Evolutionary conservation across 2,329 filamentous ascomycete species (phyloP).

Genomic region (Colletotrichum spaethianum): DNA sequence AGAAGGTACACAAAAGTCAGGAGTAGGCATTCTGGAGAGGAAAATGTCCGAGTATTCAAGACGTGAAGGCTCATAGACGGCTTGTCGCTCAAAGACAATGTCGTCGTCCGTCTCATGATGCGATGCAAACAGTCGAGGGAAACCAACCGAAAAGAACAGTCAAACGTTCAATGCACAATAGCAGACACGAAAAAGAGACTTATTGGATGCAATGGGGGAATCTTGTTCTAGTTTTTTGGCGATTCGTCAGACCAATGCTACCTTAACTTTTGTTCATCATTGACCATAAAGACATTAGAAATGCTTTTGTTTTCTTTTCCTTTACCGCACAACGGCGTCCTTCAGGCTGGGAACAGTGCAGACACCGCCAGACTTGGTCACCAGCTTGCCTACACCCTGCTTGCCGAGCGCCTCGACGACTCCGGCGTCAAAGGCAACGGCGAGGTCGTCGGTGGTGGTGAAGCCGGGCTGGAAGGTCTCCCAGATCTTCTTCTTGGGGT

Average conservation of each 20-base stretch:
- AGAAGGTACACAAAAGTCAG: too few species aligned
- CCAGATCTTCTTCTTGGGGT: slow-evolving; percentile 99
- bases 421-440: slow-evolving; percentile 88
- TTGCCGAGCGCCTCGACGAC: slow-evolving; percentile 83
- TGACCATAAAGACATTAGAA: neutral
- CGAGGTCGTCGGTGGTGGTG: slow-evolving; percentile 84
- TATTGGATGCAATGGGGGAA: neutral
- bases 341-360: slow-evolving; percentile 89
- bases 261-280: slow-evolving; percentile 22
- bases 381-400: slow-evolving; percentile 76
- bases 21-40: neutral
- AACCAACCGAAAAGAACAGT: neutral
- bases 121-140: neutral
- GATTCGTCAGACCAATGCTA: neutral
- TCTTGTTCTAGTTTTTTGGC: slow-evolving; percentile 5
- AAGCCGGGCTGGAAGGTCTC: slow-evolving; percentile 97
- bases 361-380: slow-evolving; percentile 82
- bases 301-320: too few species aligned
- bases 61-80: neutral
- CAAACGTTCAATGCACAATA: too few species aligned
- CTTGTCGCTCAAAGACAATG: neutral
- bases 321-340: slow-evolving; percentile 85
- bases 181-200: neutral
- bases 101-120: neutral
- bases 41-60: neutral